phyloP scores from a whole-genome alignment of 768 basidiomycete genomes.

The Lanmaoa rubissima region DNA sequence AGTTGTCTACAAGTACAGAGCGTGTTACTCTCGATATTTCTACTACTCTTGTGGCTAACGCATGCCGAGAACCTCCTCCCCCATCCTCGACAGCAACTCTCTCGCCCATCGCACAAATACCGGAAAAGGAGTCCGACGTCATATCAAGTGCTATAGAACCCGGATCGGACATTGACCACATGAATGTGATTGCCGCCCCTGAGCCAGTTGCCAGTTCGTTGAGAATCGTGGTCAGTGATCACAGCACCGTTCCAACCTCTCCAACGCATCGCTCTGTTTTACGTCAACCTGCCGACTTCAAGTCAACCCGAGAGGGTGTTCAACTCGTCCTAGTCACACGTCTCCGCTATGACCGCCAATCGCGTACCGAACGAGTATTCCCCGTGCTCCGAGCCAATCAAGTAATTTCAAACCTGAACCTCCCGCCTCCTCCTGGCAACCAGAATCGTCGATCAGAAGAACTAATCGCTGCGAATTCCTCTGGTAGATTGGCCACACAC shows the following conservation, averaged over 20 bases:
- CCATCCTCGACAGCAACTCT: conserved; percentile 14
- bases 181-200: conserved; percentile 8
- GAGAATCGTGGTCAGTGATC: conserved; percentile 31
- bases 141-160: conserved; percentile 9
- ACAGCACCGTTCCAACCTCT: conserved; percentile 16
- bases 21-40: conserved; percentile 10
- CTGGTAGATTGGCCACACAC: conserved; percentile 38
- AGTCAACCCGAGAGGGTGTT: conserved; percentile 57
- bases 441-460: conserved; percentile 50
- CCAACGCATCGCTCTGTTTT: conserved; percentile 3
- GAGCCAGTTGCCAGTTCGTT: conserved; percentile 13
- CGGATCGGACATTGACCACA: conserved; percentile 7
- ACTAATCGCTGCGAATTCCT: conserved; percentile 37
- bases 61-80: conserved; percentile 4
- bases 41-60: conserved; percentile 5
- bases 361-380: conserved; percentile 58
- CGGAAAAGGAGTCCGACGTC: conserved; percentile 16
- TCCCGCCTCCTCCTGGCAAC: conserved; percentile 31
- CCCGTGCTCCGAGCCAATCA: conserved; percentile 64
- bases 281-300: conserved; percentile 24
- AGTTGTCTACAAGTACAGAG: conserved; percentile 7
- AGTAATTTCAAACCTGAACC: conserved; percentile 37
- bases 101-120: conserved; percentile 10
- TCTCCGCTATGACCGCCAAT: conserved; percentile 56
- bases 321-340: conserved; percentile 63